Evolutionary conservation across 2,329 filamentous ascomycete species (phyloP).

Genomic region (Botryosphaeria agaves): DNA sequence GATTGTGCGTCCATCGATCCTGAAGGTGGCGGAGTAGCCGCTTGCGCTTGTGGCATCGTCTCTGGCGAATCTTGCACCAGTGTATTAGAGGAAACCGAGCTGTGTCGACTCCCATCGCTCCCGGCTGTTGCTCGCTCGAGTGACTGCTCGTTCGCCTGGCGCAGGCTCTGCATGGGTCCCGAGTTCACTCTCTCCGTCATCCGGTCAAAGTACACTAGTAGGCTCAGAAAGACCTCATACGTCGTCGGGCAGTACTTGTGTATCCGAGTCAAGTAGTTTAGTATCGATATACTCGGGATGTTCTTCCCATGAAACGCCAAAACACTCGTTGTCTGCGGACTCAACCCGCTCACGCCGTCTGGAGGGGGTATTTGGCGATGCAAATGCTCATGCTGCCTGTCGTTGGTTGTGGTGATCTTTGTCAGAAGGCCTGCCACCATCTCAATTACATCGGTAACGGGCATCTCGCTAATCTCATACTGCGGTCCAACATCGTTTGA

Average conservation of each 20-base stretch:
- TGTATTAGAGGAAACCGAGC: conserved; percentile 8
- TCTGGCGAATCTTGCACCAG: not conserved
- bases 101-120: conserved; percentile 30
- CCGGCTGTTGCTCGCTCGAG: conserved; percentile 18
- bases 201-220: conserved; percentile 93
- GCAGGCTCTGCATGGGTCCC: conserved; percentile 50
- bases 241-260: conserved; percentile 98
- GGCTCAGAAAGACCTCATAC: conserved; percentile 89
- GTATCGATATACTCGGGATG: conserved; percentile 87
- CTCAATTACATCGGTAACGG: conserved; percentile 91
- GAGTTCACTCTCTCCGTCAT: conserved; percentile 96
- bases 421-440: conserved; percentile 95
- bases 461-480: conserved; percentile 97
- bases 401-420: conserved; percentile 95
- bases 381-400: conserved; percentile 79
- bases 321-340: conserved; percentile 52
- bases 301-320: conserved; percentile 97
- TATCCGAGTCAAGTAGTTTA: conserved; percentile 88
- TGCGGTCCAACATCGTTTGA: conserved; percentile 36
- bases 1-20: not conserved
- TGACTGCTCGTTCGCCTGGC: conserved; percentile 31
- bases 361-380: conserved; percentile 54
- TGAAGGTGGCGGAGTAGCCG: conserved; percentile 1
- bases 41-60: not conserved
- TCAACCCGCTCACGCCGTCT: conserved; percentile 40